phyloP scores from a whole-genome alignment of 1,139 yeast species.

The Sugiyamaella paludigena region DNA sequence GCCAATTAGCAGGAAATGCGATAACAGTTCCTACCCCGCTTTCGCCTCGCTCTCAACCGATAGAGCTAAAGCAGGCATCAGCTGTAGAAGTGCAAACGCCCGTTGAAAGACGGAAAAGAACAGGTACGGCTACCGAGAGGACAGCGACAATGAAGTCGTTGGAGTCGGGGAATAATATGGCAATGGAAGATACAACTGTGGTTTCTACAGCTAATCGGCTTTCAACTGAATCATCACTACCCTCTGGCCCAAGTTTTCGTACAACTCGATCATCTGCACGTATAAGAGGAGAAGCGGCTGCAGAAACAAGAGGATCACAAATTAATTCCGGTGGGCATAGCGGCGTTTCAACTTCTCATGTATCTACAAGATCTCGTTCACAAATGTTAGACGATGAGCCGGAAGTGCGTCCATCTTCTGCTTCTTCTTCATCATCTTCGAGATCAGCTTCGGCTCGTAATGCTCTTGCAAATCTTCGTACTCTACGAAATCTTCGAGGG shows the following conservation, averaged over 20 bases:
- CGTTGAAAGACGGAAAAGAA: too few species aligned
- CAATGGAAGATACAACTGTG: too few species aligned
- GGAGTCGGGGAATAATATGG: too few species aligned
- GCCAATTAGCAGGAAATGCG: too few species aligned
- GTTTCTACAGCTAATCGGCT: too few species aligned
- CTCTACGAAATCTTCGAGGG: background rate
- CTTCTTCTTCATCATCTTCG: constrained; percentile 1
- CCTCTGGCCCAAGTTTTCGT: background rate
- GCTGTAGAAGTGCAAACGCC: too few species aligned
- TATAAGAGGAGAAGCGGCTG: constrained; percentile 2
- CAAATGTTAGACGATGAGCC: constrained; percentile 12
- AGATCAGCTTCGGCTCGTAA: background rate
- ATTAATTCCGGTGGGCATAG: too few species aligned
- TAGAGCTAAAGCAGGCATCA: too few species aligned
- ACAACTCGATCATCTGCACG: constrained; percentile 6
- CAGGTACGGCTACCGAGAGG: too few species aligned
- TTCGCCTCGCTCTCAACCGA: constrained; percentile 10
- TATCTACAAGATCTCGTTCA: constrained; percentile 3
- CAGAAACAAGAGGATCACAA: too few species aligned
- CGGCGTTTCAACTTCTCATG: background rate
- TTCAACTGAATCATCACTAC: background rate
- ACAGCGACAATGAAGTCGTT: too few species aligned
- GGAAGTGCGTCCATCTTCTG: background rate
- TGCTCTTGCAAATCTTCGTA: constrained; percentile 6
- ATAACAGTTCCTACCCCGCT: background rate